phyloP scores from a whole-genome alignment of 345 rosid genomes.

The Dimocarpus longan region DNA sequence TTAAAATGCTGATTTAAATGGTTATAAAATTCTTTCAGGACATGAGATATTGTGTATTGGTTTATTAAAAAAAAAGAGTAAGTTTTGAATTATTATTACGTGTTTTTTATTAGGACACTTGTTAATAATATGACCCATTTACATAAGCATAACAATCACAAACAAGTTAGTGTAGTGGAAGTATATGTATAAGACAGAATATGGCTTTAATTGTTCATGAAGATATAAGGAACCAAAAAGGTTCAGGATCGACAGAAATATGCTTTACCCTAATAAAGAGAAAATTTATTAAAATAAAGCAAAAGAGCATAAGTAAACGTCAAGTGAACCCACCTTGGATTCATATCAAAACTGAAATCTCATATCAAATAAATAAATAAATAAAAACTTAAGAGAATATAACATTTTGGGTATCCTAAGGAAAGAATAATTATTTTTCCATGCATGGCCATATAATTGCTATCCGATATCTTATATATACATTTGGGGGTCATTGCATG shows the following conservation, averaged over 20 bases:
- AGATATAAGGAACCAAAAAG: background rate
- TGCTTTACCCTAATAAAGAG: conserved; percentile 19
- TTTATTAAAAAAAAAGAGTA: too few relatives aligned
- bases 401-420: conserved; percentile 26
- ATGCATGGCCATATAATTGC: conserved; percentile 1
- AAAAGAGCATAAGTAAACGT: conserved; percentile 13
- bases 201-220: background rate
- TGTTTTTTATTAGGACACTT: too few relatives aligned
- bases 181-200: background rate
- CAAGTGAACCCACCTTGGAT: conserved; percentile 1
- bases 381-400: background rate
- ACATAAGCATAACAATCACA: too few relatives aligned
- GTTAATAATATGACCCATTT: too few relatives aligned
- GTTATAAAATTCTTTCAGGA: too few relatives aligned
- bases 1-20: too few relatives aligned
- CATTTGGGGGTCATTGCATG: background rate
- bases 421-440: conserved; percentile 22
- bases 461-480: background rate
- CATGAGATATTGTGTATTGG: too few relatives aligned
- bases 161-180: too few relatives aligned
- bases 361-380: background rate
- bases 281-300: conserved; percentile 1
- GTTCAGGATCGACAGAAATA: conserved; percentile 7
- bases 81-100: too few relatives aligned
- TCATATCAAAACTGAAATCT: background rate